A percentile compares a stretch with the other conserved stretches of the same genome.
These are phyloP conservation scores for Psophocarpus tetragonolobus DNA, from an alignment of 306 rosid genomes.

Conservation along the genomic window DNA sequence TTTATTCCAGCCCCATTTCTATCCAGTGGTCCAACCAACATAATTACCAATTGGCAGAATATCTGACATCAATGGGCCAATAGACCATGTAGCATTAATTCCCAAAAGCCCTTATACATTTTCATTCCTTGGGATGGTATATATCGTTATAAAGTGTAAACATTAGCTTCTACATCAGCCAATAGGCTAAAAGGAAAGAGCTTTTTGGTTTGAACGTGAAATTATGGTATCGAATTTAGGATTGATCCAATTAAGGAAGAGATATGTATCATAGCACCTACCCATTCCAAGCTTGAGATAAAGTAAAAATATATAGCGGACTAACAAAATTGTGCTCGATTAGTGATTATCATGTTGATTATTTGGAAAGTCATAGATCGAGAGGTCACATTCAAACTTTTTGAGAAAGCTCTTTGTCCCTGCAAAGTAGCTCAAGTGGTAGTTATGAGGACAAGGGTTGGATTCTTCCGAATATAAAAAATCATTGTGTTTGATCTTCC, in stretches of 20 bases:
- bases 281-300: background rate
- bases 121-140: background rate
- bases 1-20: background rate
- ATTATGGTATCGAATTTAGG: background rate
- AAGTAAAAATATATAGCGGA: background rate
- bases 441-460: background rate
- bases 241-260: background rate
- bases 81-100: background rate
- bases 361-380: background rate
- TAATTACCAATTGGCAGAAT: background rate
- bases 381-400: background rate
- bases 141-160: background rate
- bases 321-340: background rate
- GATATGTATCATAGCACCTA: background rate
- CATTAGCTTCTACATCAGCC: background rate
- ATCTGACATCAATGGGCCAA: background rate
- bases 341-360: background rate
- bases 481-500: background rate
- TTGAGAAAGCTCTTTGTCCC: background rate
- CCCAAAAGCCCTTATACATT: background rate
- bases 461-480: background rate
- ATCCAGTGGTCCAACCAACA: background rate
- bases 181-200: background rate
- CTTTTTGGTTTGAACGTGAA: background rate
- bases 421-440: background rate